Evolutionary conservation across 371 early-diverging fungal species (phyloP), one percentile per base, ranked within the genome.

Genomic region (Mortierella sp.): DNA sequence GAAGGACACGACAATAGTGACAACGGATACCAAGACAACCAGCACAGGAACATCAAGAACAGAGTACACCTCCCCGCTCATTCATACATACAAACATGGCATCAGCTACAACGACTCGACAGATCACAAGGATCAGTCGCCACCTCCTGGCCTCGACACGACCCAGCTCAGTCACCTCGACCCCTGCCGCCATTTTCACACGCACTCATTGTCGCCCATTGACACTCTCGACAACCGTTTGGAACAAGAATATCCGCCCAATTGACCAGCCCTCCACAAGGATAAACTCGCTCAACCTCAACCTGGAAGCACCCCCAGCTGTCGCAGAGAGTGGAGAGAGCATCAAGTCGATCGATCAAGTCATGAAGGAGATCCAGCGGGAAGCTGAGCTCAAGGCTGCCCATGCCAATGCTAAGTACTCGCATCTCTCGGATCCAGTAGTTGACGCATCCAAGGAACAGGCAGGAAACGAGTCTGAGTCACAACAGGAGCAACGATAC

Each of bases 321-420:
- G 75, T 77, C 21, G 34, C 74, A 1, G 34, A 63, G 38, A 38
- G 38, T 21, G 68, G 34, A 2, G 81, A 77, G n/a, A 80, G 68
- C 21, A 72, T 76, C 68, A 77, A 78, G 73, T 76, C 84, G 26
- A 80, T 84, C 70, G 81, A 84, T 5, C 81, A 84, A 44, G 70
- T 80, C 26, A 80, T 84, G 24, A 75, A 70, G 58, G 84, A 84
- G 13, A 73, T 84, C 19, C 70, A 80, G 34, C 55, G 24, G 48
- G 78, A 78, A 24, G 68, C 68, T 19, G 38, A 68, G 44, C 68
- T 68, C 42, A 68, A 68, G 24, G 68, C 68, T 42, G 44, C 68
- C 34, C 3, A 68, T 24, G 24, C 63, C 58, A 77, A 44, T 19
- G 65, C 60, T 5, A 5, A 63, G 44, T 74, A 73, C 26, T 13